Evolutionary conservation across 192 early-diverging fungal species (phyloP).

Genomic region (Linderina pennispora): DNA sequence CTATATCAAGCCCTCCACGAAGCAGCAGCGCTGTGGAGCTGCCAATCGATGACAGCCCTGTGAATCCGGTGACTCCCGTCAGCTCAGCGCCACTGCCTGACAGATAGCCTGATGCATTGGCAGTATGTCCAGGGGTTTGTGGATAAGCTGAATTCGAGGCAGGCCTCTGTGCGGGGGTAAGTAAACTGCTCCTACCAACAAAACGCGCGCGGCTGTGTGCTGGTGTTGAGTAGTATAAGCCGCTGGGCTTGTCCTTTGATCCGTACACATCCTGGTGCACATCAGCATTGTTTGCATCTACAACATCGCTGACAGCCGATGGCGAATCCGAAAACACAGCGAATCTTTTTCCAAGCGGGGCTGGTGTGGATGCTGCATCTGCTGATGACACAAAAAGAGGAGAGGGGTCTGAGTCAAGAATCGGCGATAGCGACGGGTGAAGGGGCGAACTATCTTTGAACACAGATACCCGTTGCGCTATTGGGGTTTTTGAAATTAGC

Average conservation of each 20-base stretch:
- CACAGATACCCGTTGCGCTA: too few relatives aligned
- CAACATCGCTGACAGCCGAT: too few relatives aligned
- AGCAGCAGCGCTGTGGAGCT: constrained; percentile 7
- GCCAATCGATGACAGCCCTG: constrained; percentile 32
- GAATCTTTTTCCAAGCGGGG: neutral
- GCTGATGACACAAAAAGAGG: constrained; percentile 9
- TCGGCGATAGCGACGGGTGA: too few relatives aligned
- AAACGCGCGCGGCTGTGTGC: neutral
- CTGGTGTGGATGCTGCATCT: neutral
- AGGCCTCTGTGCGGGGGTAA: neutral
- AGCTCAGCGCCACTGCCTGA: constrained; percentile 29
- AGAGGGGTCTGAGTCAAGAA: neutral
- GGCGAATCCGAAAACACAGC: constrained; percentile 4
- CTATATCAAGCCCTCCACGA: too few relatives aligned
- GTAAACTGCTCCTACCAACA: neutral
- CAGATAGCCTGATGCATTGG: constrained; percentile 9
- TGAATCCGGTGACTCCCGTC: constrained; percentile 22
- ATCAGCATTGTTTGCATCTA: too few relatives aligned
- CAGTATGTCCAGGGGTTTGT: constrained; percentile 22
- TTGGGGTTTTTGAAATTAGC: too few relatives aligned
- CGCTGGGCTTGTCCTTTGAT: too few relatives aligned
- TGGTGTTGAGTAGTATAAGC: constrained; percentile 7
- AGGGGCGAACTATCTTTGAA: too few relatives aligned
- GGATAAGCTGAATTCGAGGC: neutral
- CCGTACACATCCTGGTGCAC: too few relatives aligned